A percentile compares a stretch with the other conserved stretches of the same genome.
These are phyloP conservation scores for Colletotrichum sp. DNA, from an alignment of 2,329 filamentous ascomycete species.

Conservation along the genomic window DNA sequence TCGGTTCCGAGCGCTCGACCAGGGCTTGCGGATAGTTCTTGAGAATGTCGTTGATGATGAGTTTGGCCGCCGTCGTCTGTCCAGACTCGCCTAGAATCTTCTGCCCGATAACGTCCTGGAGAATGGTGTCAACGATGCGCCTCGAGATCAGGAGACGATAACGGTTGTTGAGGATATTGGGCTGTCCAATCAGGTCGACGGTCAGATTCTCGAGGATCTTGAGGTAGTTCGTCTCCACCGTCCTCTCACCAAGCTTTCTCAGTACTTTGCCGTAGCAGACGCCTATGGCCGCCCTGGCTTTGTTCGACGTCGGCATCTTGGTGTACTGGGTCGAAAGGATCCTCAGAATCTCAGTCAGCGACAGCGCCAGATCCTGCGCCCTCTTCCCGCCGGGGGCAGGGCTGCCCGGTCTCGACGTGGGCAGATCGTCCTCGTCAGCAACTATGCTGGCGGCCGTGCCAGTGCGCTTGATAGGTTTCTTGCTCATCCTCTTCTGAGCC, in stretches of 20 bases:
- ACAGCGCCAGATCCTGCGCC: conserved; percentile 74
- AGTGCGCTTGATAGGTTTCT: conserved; percentile 59
- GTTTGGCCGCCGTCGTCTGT: conserved; percentile 81
- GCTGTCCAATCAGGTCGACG: conserved; percentile 77
- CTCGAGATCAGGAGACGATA: conserved; percentile 87
- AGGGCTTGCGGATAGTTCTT: conserved; percentile 94
- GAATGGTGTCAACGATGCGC: conserved; percentile 81
- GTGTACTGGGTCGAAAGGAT: conserved; percentile 83
- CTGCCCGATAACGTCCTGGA: conserved; percentile 83
- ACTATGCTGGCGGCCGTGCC: conserved; percentile 65
- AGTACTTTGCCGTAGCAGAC: conserved; percentile 87
- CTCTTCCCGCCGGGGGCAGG: conserved; percentile 74
- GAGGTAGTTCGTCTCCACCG: conserved; percentile 83
- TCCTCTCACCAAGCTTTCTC: conserved; percentile 77
- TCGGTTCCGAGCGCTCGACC: conserved; percentile 86
- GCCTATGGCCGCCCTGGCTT: conserved; percentile 80
- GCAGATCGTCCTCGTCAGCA: conserved; percentile 77
- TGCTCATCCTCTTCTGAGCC: conserved; percentile 75
- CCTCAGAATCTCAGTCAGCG: conserved; percentile 78
- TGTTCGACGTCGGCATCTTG: conserved; percentile 78
- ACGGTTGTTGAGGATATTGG: conserved; percentile 79
- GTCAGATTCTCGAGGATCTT: conserved; percentile 83
- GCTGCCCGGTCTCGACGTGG: conserved; percentile 69
- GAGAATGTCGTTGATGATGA: conserved; percentile 84
- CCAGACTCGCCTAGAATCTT: conserved; percentile 88